Conservation (phyloP, 139 green algal species). For the Chlamydomonas sp. region DNA sequence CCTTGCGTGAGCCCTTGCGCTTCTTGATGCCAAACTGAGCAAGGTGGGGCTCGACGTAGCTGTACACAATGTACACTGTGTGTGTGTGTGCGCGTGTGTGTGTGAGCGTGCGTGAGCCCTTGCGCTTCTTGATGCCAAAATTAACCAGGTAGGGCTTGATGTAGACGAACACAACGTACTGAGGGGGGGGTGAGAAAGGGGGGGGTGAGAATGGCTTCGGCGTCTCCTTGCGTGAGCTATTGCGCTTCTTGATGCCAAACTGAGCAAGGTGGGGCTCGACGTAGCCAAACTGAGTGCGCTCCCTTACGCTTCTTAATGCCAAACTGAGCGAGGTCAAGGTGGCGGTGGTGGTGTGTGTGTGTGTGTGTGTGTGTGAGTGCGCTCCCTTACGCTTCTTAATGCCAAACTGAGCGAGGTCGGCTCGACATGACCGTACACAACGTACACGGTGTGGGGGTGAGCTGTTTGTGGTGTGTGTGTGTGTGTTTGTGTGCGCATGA, state of each 20-base stretch:
- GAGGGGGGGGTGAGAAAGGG: no score
- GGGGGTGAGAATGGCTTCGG: not conserved
- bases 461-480: no score
- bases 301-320: no score
- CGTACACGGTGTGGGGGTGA: no score
- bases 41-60: not conserved
- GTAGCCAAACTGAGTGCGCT: not conserved
- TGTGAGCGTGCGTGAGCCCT: not conserved
- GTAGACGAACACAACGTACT: no score
- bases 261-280: not conserved
- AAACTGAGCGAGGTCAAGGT: no score
- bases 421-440: no score
- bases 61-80: not conserved
- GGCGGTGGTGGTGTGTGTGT: not conserved
- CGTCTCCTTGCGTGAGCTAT: constrained; percentile 27
- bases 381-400: no score
- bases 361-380: constrained; percentile 1
- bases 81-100: constrained; percentile 2
- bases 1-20: constrained; percentile 31
- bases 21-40: constrained; percentile 11
- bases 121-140: no score
- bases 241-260: constrained; percentile 17
- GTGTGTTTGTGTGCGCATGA: not conserved
- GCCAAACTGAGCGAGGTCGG: no score
- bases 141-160: no score